These are phyloP conservation scores for Plantago ovata DNA, from an alignment of 257 asterid species.

Conservation along the genomic window DNA sequence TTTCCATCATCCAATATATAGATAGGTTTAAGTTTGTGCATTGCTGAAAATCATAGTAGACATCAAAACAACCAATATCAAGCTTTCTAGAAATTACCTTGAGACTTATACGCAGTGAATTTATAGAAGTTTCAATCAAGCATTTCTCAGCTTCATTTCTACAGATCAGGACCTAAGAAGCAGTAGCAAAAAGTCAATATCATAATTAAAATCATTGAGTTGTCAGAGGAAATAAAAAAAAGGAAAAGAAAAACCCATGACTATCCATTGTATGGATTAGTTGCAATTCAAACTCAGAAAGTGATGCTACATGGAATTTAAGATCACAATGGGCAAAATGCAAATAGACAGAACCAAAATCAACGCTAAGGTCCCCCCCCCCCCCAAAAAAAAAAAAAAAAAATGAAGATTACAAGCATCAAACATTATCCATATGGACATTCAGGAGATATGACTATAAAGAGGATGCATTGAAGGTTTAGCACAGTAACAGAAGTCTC, in stretches of 20 bases:
- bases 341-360: too few species aligned
- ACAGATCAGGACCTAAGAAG: constrained; percentile 76
- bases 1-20: too few species aligned
- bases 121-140: constrained; percentile 97
- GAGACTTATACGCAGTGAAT: constrained; percentile 91
- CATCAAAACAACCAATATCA: constrained; percentile 13
- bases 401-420: neutral
- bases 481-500: neutral
- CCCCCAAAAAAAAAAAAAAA: neutral
- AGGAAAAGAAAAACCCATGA: constrained; percentile 14
- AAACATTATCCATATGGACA: neutral
- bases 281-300: constrained; percentile 2
- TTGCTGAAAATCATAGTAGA: constrained; percentile 6
- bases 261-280: constrained; percentile 3
- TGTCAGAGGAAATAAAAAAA: too few species aligned
- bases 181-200: constrained; percentile 20
- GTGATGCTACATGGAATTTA: too few species aligned
- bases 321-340: too few species aligned
- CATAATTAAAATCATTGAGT: constrained; percentile 13
- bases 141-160: constrained; percentile 96
- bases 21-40: constrained; percentile 1
- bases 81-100: constrained; percentile 54
- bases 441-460: constrained; percentile 2
- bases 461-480: constrained; percentile 4
- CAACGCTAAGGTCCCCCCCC: too few species aligned